Conservation (phyloP, 345 rosid species). For the Populus pruinosa region DNA sequence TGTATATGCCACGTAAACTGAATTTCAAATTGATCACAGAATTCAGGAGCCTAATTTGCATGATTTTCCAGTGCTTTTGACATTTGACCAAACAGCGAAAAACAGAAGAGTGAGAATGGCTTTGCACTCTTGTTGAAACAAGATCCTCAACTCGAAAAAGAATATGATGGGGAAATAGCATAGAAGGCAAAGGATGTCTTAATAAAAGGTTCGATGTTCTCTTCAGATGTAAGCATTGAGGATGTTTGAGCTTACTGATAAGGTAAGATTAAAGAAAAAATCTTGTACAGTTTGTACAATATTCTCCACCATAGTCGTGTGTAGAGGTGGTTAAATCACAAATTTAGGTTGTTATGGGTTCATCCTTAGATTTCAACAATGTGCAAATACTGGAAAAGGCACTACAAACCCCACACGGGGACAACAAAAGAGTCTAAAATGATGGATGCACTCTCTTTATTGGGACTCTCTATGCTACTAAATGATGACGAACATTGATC, state of each 20-base stretch:
- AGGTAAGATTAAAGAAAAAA: background rate
- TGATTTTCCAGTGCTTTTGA: background rate
- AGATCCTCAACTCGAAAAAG: background rate
- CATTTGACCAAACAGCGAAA: background rate
- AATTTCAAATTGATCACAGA: background rate
- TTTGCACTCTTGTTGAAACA: background rate
- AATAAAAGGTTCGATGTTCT: background rate
- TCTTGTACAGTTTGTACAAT: background rate
- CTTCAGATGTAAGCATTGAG: too few species aligned
- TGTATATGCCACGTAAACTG: background rate
- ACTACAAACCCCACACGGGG: too few species aligned
- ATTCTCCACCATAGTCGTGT: background rate
- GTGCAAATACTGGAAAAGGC: too few species aligned
- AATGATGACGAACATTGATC: background rate
- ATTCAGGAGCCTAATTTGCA: background rate
- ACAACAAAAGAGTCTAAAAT: too few species aligned
- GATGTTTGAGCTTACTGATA: background rate
- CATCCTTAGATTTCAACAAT: background rate
- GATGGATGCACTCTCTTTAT: background rate
- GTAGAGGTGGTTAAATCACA: background rate
- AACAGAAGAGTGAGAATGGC: background rate
- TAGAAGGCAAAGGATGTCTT: background rate
- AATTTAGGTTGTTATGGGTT: background rate
- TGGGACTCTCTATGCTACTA: background rate
- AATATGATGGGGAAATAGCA: too few species aligned